Evolutionary conservation across 108 stramenopile species (phyloP).

Genomic region (Epithemia pelagica): DNA sequence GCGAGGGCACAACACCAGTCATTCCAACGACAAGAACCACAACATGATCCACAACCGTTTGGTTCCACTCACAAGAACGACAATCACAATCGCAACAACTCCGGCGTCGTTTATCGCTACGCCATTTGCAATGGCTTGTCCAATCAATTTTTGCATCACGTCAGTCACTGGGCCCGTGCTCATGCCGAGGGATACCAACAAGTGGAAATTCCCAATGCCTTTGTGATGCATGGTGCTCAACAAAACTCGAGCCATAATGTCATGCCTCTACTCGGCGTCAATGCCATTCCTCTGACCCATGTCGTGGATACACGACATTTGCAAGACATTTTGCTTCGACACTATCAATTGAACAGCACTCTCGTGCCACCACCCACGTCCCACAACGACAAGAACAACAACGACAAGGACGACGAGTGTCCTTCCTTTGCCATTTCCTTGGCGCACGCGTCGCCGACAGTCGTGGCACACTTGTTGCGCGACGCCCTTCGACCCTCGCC

Average conservation of each 20-base stretch:
- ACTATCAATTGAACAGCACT: background rate
- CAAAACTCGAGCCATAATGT: constrained; percentile 2
- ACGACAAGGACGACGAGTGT: background rate
- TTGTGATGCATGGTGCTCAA: background rate
- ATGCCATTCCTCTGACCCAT: constrained; percentile 2
- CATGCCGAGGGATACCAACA: too few species aligned
- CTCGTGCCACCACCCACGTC: background rate
- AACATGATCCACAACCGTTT: background rate
- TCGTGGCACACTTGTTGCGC: background rate
- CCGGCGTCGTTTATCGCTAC: background rate
- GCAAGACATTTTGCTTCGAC: background rate
- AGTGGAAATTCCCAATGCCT: constrained; percentile 5
- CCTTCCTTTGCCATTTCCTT: background rate
- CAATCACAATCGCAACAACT: background rate
- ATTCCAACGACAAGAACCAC: background rate
- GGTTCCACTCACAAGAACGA: too few species aligned
- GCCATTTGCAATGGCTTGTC: constrained; percentile 9
- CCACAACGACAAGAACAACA: background rate
- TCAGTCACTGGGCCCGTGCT: background rate
- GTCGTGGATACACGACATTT: background rate
- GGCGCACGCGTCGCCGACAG: background rate
- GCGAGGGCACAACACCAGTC: background rate
- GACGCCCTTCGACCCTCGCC: background rate
- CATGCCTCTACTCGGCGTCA: background rate
- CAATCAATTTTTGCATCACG: constrained; percentile 7